Evolutionary conservation across 78 protist genomes (phyloP), one percentile per base, ranked within the genome.

Genomic region (Polysphondylium violaceum): DNA sequence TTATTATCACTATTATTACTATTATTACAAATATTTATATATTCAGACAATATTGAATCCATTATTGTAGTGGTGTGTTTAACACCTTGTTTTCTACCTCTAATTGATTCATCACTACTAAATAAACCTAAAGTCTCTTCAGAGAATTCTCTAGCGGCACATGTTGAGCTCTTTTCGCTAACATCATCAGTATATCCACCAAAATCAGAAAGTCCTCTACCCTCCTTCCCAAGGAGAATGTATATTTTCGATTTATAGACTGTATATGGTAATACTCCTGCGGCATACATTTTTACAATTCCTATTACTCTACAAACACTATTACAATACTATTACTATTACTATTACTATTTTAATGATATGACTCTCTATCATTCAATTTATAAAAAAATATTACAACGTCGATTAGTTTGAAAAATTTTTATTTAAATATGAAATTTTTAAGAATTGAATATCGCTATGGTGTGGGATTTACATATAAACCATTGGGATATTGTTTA

Each of bases 141-240:
- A n/a, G 59, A 43, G 27, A 69, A 69, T 69, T 69, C 76, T 69
- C 76, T 69, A 8, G 58, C 53, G 12, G 76, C 76, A 23, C 59
- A 41, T 16, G 17, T n/a, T 16, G 9, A 21, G 23, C 51, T 43
- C 23, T n/a, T 43, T 44, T 69, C 76, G 19, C 17, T 7, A 6
- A 38, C 17, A 27, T 44, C 40, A 11, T 69, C 76, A 43, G 21
- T 69, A 69, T 43, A 69, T 44, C 76, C 76, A 7, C 76, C 76
- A 69, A 69, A 69, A 43, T 69, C 76, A 43, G 38, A 33, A 17
- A 33, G 43, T 3, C 76, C 76, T 27, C 76, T 38, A 33, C 76
- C 36, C 43, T 69, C 76, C 14, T 43, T 19, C 25, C 76, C 75
- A 23, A 33, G 3, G 14, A 35, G n/a, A 33, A 33, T 21, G 38